Conservation (phyloP, 805 yeast genomes). For the Metschnikowia rubicola region DNA sequence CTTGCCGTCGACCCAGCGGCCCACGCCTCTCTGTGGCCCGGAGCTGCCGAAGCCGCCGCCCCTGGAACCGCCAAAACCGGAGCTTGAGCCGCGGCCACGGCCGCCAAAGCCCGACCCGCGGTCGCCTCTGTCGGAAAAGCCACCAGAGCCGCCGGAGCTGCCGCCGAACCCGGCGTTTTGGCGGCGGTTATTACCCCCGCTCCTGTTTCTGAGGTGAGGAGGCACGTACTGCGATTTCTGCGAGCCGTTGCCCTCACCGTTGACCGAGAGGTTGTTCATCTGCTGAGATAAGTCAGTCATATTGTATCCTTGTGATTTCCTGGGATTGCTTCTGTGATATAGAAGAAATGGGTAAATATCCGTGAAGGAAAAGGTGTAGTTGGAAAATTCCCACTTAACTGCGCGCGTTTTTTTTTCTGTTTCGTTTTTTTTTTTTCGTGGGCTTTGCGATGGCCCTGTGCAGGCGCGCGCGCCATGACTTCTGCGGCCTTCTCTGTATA, state of each 20-base stretch:
- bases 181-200: slow-evolving; percentile 30
- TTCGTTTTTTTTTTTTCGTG: slow-evolving; percentile 1
- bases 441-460: neutral
- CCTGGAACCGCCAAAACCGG: slow-evolving; percentile 26
- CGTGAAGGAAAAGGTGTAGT: slow-evolving; percentile 5
- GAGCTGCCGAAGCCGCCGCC: slow-evolving; percentile 21
- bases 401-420: slow-evolving; percentile 1
- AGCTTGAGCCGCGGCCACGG: slow-evolving; percentile 28
- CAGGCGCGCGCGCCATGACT: neutral
- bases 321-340: neutral
- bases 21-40: slow-evolving; percentile 68
- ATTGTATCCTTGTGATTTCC: slow-evolving; percentile 17
- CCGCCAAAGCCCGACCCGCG: slow-evolving; percentile 17
- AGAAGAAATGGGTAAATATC: neutral
- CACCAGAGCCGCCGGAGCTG: slow-evolving; percentile 11
- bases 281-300: slow-evolving; percentile 61
- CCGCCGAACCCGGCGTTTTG: slow-evolving; percentile 24
- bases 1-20: slow-evolving; percentile 82
- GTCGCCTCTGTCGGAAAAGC: slow-evolving; percentile 2
- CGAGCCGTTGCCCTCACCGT: slow-evolving; percentile 30
- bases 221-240: slow-evolving; percentile 24
- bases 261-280: slow-evolving; percentile 54
- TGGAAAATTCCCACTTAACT: slow-evolving; percentile 1
- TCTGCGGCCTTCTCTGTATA: too few relatives aligned
- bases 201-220: slow-evolving; percentile 34